Percentiles rank a stretch among this genome's conserved stretches.
Evolutionary conservation across 1,139 yeast genomes (phyloP).

Genomic region (Blastobotrys arbuscula): DNA sequence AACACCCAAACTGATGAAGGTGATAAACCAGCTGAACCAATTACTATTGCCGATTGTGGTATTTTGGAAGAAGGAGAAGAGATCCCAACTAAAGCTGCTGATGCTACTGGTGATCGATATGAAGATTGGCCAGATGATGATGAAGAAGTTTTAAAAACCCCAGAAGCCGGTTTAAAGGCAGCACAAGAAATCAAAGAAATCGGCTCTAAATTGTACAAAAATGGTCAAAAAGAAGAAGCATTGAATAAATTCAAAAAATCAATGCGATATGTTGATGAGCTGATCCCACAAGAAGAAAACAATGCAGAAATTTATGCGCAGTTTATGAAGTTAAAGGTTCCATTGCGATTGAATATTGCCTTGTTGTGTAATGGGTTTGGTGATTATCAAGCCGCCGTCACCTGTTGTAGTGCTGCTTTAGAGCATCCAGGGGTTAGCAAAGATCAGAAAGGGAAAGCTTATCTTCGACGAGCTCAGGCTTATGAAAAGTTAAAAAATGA

Average conservation of each 20-base stretch:
- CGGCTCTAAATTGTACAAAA: conserved; percentile 72
- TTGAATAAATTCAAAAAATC: conserved; percentile 69
- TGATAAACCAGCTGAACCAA: conserved; percentile 59
- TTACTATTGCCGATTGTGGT: conserved; percentile 76
- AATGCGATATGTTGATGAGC: conserved; percentile 58
- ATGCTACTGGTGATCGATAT: conserved; percentile 79
- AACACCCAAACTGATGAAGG: conserved; percentile 60
- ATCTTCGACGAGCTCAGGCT: conserved; percentile 82
- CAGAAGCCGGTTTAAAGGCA: conserved; percentile 29
- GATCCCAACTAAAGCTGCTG: conserved; percentile 48
- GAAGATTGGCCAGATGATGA: conserved; percentile 76
- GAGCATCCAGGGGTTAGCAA: conserved; percentile 57
- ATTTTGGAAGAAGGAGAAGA: conserved; percentile 55
- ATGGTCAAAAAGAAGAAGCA: conserved; percentile 43
- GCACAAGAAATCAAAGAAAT: conserved; percentile 52
- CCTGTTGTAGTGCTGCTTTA: conserved; percentile 60
- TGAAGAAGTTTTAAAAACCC: conserved; percentile 49
- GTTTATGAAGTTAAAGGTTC: conserved; percentile 44
- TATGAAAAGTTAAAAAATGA: conserved; percentile 58
- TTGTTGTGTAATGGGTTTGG: conserved; percentile 65
- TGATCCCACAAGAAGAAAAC: conserved; percentile 49
- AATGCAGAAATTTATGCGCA: conserved; percentile 35
- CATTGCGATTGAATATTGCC: conserved; percentile 67
- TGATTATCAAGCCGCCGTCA: conserved; percentile 50
- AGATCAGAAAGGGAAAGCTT: conserved; percentile 73